Evolutionary conservation across 192 early-diverging fungal genomes (phyloP).

Genomic region (Coemansia sp.): DNA sequence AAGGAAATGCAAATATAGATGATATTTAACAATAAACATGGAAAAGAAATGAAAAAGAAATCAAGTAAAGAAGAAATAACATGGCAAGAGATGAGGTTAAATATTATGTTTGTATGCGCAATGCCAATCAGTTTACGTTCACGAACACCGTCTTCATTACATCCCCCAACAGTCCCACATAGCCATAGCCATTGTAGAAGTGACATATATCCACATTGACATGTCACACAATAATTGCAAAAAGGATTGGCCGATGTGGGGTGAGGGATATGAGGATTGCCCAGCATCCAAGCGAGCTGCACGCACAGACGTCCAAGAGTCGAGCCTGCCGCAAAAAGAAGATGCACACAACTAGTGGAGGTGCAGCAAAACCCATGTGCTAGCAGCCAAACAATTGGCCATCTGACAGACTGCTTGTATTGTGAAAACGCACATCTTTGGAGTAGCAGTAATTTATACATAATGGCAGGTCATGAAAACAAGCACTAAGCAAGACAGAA

Average conservation of each 20-base stretch:
- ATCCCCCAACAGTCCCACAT: neutral
- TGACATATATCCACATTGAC: neutral
- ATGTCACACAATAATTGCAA: neutral
- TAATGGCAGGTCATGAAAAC: neutral
- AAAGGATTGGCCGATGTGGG: neutral
- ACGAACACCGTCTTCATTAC: neutral
- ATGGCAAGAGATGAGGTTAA: neutral
- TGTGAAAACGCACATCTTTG: neutral
- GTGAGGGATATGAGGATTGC: neutral
- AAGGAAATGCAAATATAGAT: neutral
- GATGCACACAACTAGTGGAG: neutral
- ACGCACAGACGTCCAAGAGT: neutral
- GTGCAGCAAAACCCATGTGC: neutral
- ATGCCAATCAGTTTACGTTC: neutral
- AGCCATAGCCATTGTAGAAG: neutral
- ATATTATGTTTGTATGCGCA: slow-evolving; percentile 2
- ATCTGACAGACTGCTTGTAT: neutral
- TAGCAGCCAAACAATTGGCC: neutral
- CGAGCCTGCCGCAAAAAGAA: neutral
- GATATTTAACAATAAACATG: slow-evolving; percentile 4
- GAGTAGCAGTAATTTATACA: neutral
- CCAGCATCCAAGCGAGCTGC: neutral
- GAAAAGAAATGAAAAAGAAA: slow-evolving; percentile 3
- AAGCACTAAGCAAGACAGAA: neutral
- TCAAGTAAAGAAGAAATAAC: neutral